phyloP scores from a whole-genome alignment of 2,329 filamentous ascomycete species.

The Colletotrichum chlorophyti region DNA sequence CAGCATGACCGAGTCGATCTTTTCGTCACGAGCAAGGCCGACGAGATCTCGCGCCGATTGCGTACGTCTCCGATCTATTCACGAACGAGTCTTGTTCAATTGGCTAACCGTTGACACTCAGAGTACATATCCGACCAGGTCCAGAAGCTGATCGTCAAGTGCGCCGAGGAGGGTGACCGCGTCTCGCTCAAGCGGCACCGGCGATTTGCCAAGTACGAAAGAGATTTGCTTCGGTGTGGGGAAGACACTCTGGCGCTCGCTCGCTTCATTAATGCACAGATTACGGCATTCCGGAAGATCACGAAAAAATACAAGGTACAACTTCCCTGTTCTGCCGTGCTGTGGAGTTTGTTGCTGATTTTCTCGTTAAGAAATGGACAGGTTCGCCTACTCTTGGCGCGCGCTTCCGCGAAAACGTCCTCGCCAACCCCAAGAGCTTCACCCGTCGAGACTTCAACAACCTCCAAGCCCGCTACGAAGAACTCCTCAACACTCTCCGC shows the following conservation, averaged over 20 bases:
- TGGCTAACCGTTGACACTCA: slow-evolving; percentile 33
- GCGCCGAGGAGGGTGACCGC: slow-evolving; percentile 41
- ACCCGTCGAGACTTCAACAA: slow-evolving; percentile 68
- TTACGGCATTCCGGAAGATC: slow-evolving; percentile 81
- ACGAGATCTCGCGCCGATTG: slow-evolving; percentile 76
- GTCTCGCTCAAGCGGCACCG: slow-evolving; percentile 55
- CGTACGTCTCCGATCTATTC: slow-evolving; percentile 45
- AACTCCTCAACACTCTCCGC: slow-evolving; percentile 55
- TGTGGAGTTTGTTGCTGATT: background rate
- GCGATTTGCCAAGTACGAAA: slow-evolving; percentile 60
- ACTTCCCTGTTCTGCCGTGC: background rate
- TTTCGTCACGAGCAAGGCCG: slow-evolving; percentile 81
- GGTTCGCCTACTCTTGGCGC: slow-evolving; percentile 69
- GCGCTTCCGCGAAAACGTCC: slow-evolving; percentile 71
- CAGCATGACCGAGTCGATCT: slow-evolving; percentile 81
- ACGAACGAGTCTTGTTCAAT: background rate
- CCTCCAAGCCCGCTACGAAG: slow-evolving; percentile 58
- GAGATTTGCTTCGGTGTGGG: slow-evolving; percentile 63
- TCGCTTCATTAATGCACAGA: slow-evolving; percentile 77
- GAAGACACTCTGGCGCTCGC: slow-evolving; percentile 75
- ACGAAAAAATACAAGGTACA: slow-evolving; percentile 81
- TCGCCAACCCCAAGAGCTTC: slow-evolving; percentile 74
- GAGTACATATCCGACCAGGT: slow-evolving; percentile 57
- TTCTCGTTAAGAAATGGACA: slow-evolving; percentile 74
- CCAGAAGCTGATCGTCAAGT: slow-evolving; percentile 54